These are phyloP conservation scores for Fusarium bulbicola DNA, from an alignment of 2,329 filamentous ascomycete genomes.

Conservation along the genomic window DNA sequence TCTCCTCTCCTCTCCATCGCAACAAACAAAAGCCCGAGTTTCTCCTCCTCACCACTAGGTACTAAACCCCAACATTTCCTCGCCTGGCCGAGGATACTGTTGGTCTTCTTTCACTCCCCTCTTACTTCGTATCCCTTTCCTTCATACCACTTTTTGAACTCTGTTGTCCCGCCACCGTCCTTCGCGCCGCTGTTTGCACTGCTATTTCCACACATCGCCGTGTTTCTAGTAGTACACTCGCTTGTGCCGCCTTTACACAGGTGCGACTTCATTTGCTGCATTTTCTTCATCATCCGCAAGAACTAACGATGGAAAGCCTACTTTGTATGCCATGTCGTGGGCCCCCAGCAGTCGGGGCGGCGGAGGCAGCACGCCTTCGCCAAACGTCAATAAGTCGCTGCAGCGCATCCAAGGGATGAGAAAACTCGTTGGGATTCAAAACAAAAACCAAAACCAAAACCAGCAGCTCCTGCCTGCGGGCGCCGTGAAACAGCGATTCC, in stretches of 20 bases:
- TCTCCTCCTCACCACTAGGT: background rate
- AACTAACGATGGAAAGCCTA: background rate
- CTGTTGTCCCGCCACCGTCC: background rate
- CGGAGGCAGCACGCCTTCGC: background rate
- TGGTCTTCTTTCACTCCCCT: background rate
- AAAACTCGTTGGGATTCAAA: background rate
- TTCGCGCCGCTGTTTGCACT: background rate
- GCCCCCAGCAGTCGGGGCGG: background rate
- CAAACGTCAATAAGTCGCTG: slow-evolving; percentile 11
- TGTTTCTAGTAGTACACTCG: background rate
- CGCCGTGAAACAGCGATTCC: background rate
- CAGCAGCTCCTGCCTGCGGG: slow-evolving; percentile 9
- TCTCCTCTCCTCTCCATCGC: background rate
- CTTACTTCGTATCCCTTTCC: background rate
- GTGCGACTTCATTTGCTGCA: background rate
- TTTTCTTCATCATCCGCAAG: background rate
- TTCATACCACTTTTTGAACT: background rate
- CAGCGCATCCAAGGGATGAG: background rate
- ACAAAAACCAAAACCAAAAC: background rate
- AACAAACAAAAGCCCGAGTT: background rate
- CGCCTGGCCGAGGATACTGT: background rate
- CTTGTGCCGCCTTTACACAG: background rate
- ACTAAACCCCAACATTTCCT: background rate
- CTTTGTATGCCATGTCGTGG: background rate
- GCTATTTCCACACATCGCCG: background rate